Evolutionary conservation across 352 stramenopile species (phyloP), one percentile per base, ranked within the genome.

Genomic region (Aphanomyces stellatus): DNA sequence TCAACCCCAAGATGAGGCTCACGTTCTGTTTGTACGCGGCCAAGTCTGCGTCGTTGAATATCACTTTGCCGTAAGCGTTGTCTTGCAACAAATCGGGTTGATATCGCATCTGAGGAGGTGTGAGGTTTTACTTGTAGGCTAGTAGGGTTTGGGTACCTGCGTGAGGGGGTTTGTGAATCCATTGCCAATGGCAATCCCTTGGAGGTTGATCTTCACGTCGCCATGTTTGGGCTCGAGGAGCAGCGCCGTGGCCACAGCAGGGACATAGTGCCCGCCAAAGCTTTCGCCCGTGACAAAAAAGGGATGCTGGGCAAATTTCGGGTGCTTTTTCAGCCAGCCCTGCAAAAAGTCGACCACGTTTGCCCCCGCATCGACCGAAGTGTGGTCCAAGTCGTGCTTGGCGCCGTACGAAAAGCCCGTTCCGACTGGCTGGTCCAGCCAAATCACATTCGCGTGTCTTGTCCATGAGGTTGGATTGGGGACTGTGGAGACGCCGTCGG

Each of bases 1-100:
- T 51, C 1, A 67, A 41, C 13, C 41, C 24, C 5, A 42, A 13
- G n/a, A 67, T 28, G 15, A 66, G n/a, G 27, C 43, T 62, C 4
- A 64, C 48, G 40, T 43, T 27, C n/a, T 51, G 40, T 40, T 71
- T 42, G 22, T 67, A 67, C 41, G 22, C 31, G 40, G 65, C 55
- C 42, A 84, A 76, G 8, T 80, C 64, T 11, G 73, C 53, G 25
- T 78, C 74, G 34, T 77, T 64, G 41, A 90, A 57, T 33, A 89
- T 64, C 46, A 79, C 77, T 43, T 88, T 71, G 43, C 88, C 88
- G 72, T 90, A 92, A 46, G 68, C 53, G 59, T 94, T 93, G 62
- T 93, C 88, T 28, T 57, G 60, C 71, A 90, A 80, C 51, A 94
- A 87, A 74, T 93, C 87, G 1, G 78, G 72, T 53, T 83, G 81